Conservation (phyloP, 352 stramenopile genomes). For the Albugo candida region DNA sequence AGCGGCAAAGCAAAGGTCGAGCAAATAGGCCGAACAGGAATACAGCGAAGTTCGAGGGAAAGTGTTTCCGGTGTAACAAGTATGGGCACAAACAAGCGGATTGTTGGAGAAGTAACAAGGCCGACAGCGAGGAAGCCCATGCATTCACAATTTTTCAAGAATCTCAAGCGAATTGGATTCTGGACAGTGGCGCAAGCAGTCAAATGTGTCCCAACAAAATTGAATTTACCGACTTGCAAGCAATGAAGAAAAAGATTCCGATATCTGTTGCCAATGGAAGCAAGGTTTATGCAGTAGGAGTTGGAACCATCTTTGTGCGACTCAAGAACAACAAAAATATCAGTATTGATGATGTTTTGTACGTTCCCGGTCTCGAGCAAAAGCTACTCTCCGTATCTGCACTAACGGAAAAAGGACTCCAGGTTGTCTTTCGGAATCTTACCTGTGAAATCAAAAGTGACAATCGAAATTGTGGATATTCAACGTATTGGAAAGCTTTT, state of each 20-base stretch:
- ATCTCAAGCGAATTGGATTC: not conserved
- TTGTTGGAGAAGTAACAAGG: not conserved
- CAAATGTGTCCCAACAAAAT: constrained; percentile 7
- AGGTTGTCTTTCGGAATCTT: too few relatives aligned
- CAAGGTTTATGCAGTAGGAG: constrained; percentile 3
- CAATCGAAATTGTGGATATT: too few relatives aligned
- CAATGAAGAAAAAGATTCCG: not conserved
- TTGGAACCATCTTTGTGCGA: constrained; percentile 3
- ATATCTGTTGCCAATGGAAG: constrained; percentile 7
- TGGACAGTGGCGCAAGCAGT: constrained; percentile 11
- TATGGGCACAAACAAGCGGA: not conserved
- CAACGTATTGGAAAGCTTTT: too few relatives aligned
- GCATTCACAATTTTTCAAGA: not conserved
- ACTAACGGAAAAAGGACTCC: not conserved
- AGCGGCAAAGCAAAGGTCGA: too few relatives aligned
- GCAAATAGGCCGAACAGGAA: too few relatives aligned
- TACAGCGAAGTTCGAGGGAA: not conserved
- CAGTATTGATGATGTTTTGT: constrained; percentile 11
- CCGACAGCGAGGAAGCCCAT: not conserved
- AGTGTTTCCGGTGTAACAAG: not conserved
- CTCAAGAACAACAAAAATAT: not conserved
- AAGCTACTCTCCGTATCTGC: constrained; percentile 8
- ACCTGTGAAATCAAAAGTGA: too few relatives aligned
- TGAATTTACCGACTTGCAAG: constrained; percentile 4
- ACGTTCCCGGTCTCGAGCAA: constrained; percentile 7